phyloP scores from a whole-genome alignment of 352 stramenopile species.

The Phytophthora megakarya region DNA sequence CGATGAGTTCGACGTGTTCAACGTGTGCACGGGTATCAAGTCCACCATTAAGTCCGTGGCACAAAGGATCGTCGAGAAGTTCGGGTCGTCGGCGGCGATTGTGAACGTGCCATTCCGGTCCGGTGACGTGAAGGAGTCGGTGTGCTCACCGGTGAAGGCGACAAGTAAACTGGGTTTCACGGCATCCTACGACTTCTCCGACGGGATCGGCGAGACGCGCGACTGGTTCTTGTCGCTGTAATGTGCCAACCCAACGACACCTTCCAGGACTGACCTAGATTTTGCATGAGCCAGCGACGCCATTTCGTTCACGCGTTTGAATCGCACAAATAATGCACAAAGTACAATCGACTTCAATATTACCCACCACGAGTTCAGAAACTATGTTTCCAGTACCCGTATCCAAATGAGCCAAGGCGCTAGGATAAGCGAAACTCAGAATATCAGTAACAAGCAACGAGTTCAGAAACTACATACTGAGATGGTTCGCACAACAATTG shows the following conservation, averaged over 20 bases:
- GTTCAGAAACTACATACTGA: not conserved
- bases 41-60: conserved; percentile 70
- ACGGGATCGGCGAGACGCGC: conserved; percentile 72
- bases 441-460: not conserved
- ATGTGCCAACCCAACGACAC: conserved; percentile 21
- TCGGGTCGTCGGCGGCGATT: conserved; percentile 67
- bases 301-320: conserved; percentile 15
- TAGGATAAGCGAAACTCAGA: not conserved
- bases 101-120: conserved; percentile 70
- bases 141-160: conserved; percentile 74
- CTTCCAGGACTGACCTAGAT: conserved; percentile 30
- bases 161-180: conserved; percentile 75
- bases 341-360: conserved; percentile 5
- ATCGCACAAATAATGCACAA: conserved; percentile 21
- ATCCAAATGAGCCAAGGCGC: not conserved
- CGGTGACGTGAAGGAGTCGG: conserved; percentile 82
- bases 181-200: conserved; percentile 64
- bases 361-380: conserved; percentile 9
- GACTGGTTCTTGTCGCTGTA: conserved; percentile 74
- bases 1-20: conserved; percentile 83
- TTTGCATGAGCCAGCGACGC: conserved; percentile 21
- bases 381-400: not conserved
- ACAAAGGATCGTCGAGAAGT: conserved; percentile 70
- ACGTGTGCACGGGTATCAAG: conserved; percentile 83
- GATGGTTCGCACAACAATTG: not conserved